phyloP scores from a whole-genome alignment of 2,329 filamentous ascomycete genomes.

The Cadophora sp. region DNA sequence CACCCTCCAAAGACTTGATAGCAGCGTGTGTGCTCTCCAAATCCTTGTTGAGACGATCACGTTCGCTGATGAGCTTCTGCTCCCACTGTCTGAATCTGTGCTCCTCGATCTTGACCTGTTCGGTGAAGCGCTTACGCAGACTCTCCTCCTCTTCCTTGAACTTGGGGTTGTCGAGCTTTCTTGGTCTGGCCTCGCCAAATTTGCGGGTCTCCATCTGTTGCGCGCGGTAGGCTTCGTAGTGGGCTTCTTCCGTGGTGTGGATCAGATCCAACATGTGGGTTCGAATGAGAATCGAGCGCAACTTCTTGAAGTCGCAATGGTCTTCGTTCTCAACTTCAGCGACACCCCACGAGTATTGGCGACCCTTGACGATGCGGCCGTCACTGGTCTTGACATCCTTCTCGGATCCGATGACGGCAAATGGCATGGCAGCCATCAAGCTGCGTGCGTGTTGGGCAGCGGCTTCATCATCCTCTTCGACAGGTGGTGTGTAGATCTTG shows the following conservation, averaged over 20 bases:
- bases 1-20: constrained; percentile 89
- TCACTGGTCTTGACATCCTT: constrained; percentile 98
- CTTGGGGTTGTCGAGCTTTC: constrained; percentile 99
- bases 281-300: constrained; percentile 96
- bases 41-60: constrained; percentile 99
- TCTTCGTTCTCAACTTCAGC: constrained; percentile 99
- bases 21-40: constrained; percentile 95
- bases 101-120: constrained; percentile 99
- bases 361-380: constrained; percentile 96
- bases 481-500: constrained; percentile 98
- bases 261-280: constrained; percentile 99
- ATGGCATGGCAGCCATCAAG: constrained; percentile 96
- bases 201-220: constrained; percentile 99
- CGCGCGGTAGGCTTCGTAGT: constrained; percentile 99
- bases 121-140: constrained; percentile 97
- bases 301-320: constrained; percentile 99
- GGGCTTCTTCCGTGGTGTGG: constrained; percentile 98
- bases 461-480: constrained; percentile 98
- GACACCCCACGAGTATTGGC: constrained; percentile 99
- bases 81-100: constrained; percentile 99
- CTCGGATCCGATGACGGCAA: constrained; percentile 98
- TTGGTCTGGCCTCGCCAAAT: constrained; percentile 94
- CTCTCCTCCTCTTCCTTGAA: constrained; percentile 99
- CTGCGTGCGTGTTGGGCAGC: constrained; percentile 93
- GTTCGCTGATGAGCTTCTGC: constrained; percentile 99